Percentiles rank a stretch among this genome's conserved stretches.
phyloP scores from a whole-genome alignment of 2,329 filamentous ascomycete species.

The Aspergillus japonicus region DNA sequence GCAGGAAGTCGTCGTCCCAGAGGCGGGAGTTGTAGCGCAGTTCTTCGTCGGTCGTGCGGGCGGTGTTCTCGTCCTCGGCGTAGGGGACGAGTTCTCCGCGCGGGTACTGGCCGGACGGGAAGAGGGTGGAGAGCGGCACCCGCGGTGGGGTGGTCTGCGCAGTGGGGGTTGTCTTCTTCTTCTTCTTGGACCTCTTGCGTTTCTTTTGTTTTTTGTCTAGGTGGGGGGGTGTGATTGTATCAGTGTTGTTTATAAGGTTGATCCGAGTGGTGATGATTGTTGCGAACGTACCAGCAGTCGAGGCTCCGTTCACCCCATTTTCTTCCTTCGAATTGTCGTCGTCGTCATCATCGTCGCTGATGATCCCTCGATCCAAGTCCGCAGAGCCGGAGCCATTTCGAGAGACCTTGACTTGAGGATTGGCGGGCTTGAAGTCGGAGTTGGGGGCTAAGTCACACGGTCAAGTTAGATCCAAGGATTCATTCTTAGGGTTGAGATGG shows the following conservation, averaged over 20 bases:
- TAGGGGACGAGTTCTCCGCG: conserved; percentile 44
- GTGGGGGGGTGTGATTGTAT: not conserved
- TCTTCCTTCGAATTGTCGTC: conserved; percentile 15
- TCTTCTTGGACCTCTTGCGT: conserved; percentile 38
- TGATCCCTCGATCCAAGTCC: conserved; percentile 7
- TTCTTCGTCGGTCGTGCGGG: conserved; percentile 50
- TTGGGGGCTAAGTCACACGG: not conserved
- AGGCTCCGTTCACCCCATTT: not conserved
- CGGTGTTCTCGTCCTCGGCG: conserved; percentile 42
- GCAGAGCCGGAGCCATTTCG: conserved; percentile 5
- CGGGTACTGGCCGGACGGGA: conserved; percentile 46
- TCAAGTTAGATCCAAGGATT: not conserved
- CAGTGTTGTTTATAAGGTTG: not conserved
- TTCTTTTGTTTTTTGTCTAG: conserved; percentile 16
- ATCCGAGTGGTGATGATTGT: too few species aligned
- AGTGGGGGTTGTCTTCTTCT: conserved; percentile 12
- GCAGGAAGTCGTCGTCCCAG: conserved; percentile 50
- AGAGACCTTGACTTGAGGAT: not conserved
- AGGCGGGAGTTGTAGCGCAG: conserved; percentile 42
- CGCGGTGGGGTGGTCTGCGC: conserved; percentile 50
- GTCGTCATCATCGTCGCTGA: conserved; percentile 12
- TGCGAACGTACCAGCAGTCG: not conserved
- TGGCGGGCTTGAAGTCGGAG: conserved; percentile 7
- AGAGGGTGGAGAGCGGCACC: conserved; percentile 48
- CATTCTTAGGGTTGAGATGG: not conserved